Conservation (phyloP, 345 rosid genomes). For the Salix dunnii region DNA sequence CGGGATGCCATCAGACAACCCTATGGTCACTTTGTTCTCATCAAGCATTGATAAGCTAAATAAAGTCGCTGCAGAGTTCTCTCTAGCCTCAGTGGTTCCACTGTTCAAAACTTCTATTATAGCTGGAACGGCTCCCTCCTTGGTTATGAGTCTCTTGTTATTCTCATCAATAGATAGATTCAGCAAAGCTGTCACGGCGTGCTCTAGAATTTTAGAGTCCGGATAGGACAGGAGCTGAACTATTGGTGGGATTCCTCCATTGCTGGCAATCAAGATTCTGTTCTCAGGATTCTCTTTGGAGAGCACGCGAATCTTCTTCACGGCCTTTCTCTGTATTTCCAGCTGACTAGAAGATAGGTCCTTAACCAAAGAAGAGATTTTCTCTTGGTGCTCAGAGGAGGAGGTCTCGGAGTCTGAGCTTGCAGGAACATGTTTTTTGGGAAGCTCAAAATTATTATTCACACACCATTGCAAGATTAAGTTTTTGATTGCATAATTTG, state of each 20-base stretch:
- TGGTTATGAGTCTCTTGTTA: constrained; percentile 57
- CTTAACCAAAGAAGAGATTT: constrained; percentile 36
- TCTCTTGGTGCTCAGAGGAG: constrained; percentile 28
- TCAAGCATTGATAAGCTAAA: constrained; percentile 80
- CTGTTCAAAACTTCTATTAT: constrained; percentile 50
- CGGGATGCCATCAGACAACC: constrained; percentile 55
- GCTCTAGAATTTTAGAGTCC: constrained; percentile 59
- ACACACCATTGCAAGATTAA: constrained; percentile 73
- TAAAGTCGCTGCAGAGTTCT: constrained; percentile 78
- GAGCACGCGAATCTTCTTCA: constrained; percentile 53
- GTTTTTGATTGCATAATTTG: constrained; percentile 67
- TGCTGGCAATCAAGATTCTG: constrained; percentile 48
- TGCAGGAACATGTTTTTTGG: constrained; percentile 28
- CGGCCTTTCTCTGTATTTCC: constrained; percentile 61
- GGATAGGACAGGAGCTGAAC: constrained; percentile 61
- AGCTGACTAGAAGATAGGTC: constrained; percentile 43
- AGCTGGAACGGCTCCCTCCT: constrained; percentile 55
- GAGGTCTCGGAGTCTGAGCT: constrained; percentile 6
- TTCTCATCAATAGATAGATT: constrained; percentile 68
- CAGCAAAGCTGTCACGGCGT: constrained; percentile 65
- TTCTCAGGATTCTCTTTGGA: constrained; percentile 65
- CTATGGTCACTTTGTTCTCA: constrained; percentile 68
- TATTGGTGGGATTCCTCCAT: constrained; percentile 50
- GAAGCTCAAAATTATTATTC: constrained; percentile 52
- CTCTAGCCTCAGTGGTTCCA: constrained; percentile 63